A percentile compares a stretch with the other conserved stretches of the same genome.
Evolutionary conservation across 164 flowering plant genomes (phyloP).

Genomic region (Kalanchoe fedtschenkoi): DNA sequence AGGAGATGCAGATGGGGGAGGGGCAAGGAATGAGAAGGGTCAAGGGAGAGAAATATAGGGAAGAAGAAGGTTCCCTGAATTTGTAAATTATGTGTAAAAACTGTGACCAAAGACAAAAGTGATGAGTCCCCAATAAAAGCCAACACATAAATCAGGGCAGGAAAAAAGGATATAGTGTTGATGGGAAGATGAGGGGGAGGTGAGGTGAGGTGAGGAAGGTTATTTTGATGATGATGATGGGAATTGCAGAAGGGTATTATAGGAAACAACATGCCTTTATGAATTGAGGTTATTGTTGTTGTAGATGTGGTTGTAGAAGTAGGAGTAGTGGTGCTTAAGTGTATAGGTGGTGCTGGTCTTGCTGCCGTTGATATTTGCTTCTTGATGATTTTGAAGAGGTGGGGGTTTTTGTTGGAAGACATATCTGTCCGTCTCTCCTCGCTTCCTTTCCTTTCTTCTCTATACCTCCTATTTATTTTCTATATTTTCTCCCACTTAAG

Average conservation of each 20-base stretch:
- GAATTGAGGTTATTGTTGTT: conserved; percentile 2
- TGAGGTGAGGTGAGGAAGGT: conserved; percentile 26
- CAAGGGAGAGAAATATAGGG: conserved; percentile 13
- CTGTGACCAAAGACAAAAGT: conserved; percentile 31
- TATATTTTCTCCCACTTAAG: conserved; percentile 23
- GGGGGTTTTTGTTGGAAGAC: conserved; percentile 43
- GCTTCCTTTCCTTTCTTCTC: conserved; percentile 11
- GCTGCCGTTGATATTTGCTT: background rate
- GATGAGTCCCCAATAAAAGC: conserved; percentile 36
- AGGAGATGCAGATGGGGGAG: conserved; percentile 6
- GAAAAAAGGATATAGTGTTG: conserved; percentile 5
- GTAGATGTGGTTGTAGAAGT: conserved; percentile 1
- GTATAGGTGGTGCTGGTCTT: background rate
- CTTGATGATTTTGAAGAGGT: conserved; percentile 13
- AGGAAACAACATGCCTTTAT: conserved; percentile 16
- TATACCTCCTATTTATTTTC: conserved; percentile 9
- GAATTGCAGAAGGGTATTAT: conserved; percentile 73
- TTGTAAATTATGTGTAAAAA: conserved; percentile 2
- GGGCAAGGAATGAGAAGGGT: conserved; percentile 6
- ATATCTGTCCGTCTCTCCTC: conserved; percentile 28
- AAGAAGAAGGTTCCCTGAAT: conserved; percentile 15
- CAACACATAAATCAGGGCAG: conserved; percentile 53
- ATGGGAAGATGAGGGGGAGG: conserved; percentile 26
- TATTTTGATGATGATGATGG: conserved; percentile 27
- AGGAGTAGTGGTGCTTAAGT: no score